Percentiles rank a stretch among this genome's conserved stretches.
These are phyloP conservation scores for Candida insectorum DNA, from an alignment of 805 yeast genomes.

Conservation along the genomic window DNA sequence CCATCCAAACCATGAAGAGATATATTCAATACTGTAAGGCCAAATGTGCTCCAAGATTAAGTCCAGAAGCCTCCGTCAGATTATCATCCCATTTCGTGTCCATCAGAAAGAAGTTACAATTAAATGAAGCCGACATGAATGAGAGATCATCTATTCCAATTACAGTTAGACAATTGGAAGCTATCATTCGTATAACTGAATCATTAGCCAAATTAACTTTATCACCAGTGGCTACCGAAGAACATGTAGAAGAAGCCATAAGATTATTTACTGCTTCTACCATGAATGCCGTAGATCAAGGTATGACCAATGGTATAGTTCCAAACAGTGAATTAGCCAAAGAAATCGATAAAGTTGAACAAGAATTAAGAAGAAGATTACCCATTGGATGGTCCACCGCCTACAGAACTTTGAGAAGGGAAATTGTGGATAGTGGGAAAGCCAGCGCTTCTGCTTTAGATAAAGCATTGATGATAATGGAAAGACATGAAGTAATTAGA, in stretches of 20 bases:
- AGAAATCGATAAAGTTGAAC: conserved; percentile 78
- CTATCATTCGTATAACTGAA: conserved; percentile 93
- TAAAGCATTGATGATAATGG: conserved; percentile 75
- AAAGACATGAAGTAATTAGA: conserved; percentile 82
- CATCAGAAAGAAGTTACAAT: conserved; percentile 78
- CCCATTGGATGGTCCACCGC: conserved; percentile 97
- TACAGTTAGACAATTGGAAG: conserved; percentile 96
- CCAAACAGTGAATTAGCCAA: conserved; percentile 58
- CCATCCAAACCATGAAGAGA: conserved; percentile 86
- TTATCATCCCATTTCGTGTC: conserved; percentile 89
- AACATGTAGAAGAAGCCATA: conserved; percentile 94
- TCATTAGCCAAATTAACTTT: conserved; percentile 84
- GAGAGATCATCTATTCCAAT: conserved; percentile 95
- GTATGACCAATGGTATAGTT: conserved; percentile 42
- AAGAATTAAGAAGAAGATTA: conserved; percentile 80
- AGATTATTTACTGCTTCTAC: conserved; percentile 94
- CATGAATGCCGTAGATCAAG: conserved; percentile 86
- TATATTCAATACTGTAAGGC: conserved; percentile 87
- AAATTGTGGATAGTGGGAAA: conserved; percentile 66
- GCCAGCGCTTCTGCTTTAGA: conserved; percentile 73
- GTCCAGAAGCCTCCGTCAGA: conserved; percentile 85
- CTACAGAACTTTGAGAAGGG: conserved; percentile 75
- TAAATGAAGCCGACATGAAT: conserved; percentile 74
- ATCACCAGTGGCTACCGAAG: conserved; percentile 78
- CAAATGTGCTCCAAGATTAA: conserved; percentile 88